These are phyloP conservation scores for Sodiomyces alkalinus DNA, from an alignment of 2,329 filamentous ascomycete species.

Conservation along the genomic window DNA sequence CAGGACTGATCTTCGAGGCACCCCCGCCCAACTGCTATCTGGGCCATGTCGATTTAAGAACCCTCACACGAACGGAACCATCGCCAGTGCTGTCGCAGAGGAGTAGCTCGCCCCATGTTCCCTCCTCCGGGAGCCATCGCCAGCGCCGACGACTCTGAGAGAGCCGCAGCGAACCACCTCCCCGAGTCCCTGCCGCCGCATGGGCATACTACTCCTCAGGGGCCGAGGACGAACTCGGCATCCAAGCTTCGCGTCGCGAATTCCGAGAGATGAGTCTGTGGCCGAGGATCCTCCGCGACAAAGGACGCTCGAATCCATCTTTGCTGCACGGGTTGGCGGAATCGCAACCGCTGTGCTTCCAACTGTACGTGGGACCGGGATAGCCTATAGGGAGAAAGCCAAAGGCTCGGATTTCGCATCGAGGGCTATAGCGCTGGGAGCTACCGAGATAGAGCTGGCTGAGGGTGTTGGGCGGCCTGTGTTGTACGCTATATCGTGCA, in stretches of 20 bases:
- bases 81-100: neutral
- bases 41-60: slow-evolving; percentile 11
- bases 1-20: slow-evolving; percentile 14
- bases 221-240: slow-evolving; percentile 60
- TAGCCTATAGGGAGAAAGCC: slow-evolving; percentile 30
- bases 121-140: slow-evolving; percentile 17
- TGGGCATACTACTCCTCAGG: slow-evolving; percentile 69
- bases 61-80: neutral
- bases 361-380: slow-evolving; percentile 47
- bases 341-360: slow-evolving; percentile 30
- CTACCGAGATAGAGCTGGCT: too few relatives aligned
- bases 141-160: slow-evolving; percentile 21
- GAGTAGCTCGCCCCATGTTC: slow-evolving; percentile 1
- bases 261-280: slow-evolving; percentile 65
- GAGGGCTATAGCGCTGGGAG: too few relatives aligned
- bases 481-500: slow-evolving; percentile 39
- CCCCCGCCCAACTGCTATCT: slow-evolving; percentile 11
- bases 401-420: too few relatives aligned
- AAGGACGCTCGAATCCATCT: slow-evolving; percentile 14
- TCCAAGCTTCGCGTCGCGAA: slow-evolving; percentile 55
- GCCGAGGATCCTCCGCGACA: slow-evolving; percentile 66
- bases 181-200: slow-evolving; percentile 4
- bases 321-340: neutral
- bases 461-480: slow-evolving; percentile 57
- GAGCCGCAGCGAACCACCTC: slow-evolving; percentile 15